Conservation (phyloP, 1,139 yeast species). For the Yamadazyma kanchanaburiensis region DNA sequence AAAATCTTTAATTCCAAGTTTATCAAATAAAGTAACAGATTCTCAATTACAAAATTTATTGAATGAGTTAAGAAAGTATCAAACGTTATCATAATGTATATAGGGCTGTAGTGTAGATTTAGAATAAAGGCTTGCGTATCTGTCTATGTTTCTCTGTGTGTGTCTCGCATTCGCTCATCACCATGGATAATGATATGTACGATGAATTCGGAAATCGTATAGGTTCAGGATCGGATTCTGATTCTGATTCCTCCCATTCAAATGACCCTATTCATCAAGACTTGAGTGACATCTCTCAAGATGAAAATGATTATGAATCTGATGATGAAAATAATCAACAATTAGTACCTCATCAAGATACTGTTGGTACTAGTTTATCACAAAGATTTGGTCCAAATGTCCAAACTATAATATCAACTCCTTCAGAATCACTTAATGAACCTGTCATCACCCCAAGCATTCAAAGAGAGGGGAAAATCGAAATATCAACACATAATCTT, state of each 20-base stretch:
- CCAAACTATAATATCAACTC: slow-evolving; percentile 46
- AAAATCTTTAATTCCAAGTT: slow-evolving; percentile 86
- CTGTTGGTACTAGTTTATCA: slow-evolving; percentile 7
- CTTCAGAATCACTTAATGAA: slow-evolving; percentile 25
- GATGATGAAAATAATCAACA: slow-evolving; percentile 15
- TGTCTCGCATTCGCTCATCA: slow-evolving; percentile 1
- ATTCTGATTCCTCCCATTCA: slow-evolving; percentile 14
- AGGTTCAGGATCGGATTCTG: too few relatives aligned
- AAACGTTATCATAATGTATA: slow-evolving; percentile 32
- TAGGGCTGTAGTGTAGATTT: not conserved
- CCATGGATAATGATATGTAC: slow-evolving; percentile 30
- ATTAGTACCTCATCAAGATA: slow-evolving; percentile 35
- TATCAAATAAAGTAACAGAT: slow-evolving; percentile 75
- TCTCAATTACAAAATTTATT: slow-evolving; percentile 83
- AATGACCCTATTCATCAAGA: slow-evolving; percentile 5
- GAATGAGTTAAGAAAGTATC: slow-evolving; percentile 75
- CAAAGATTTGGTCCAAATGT: slow-evolving; percentile 30
- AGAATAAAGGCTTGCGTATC: slow-evolving; percentile 1
- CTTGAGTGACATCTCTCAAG: slow-evolving; percentile 7
- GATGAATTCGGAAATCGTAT: slow-evolving; percentile 84
- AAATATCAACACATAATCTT: slow-evolving; percentile 24
- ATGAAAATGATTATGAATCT: slow-evolving; percentile 11
- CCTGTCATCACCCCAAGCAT: slow-evolving; percentile 65
- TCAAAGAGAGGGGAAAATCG: slow-evolving; percentile 45
- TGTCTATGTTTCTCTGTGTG: too few relatives aligned